These are phyloP conservation scores for Globisporangium cylindrosporum DNA, from an alignment of 352 stramenopile species.

Conservation along the genomic window DNA sequence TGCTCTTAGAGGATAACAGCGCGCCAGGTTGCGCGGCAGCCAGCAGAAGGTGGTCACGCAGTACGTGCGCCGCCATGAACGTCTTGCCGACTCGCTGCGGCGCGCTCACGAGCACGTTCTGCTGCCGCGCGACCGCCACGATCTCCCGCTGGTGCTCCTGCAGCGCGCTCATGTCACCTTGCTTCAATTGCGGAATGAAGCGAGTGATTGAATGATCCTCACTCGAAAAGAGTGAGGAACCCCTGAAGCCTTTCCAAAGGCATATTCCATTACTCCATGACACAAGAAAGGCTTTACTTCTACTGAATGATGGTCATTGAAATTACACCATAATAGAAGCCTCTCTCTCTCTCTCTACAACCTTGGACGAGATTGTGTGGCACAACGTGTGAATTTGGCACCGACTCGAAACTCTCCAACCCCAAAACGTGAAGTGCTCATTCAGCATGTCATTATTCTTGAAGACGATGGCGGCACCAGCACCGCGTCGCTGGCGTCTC, in stretches of 20 bases:
- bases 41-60: slow-evolving; percentile 35
- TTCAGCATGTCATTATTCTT: background rate
- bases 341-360: background rate
- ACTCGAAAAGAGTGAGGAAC: slow-evolving; percentile 6
- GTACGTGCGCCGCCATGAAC: slow-evolving; percentile 49
- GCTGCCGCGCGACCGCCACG: slow-evolving; percentile 51
- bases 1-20: background rate
- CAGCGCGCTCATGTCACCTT: slow-evolving; percentile 24
- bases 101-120: slow-evolving; percentile 66
- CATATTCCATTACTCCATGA: background rate
- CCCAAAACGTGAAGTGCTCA: background rate
- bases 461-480: background rate
- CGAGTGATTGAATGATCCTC: background rate
- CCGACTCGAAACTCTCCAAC: background rate
- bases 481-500: background rate
- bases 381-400: background rate
- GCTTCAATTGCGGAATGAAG: background rate
- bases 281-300: background rate
- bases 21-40: background rate
- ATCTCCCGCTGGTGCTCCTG: slow-evolving; percentile 72
- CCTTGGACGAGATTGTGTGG: background rate
- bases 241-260: background rate
- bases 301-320: background rate
- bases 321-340: background rate
- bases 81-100: slow-evolving; percentile 64